Evolutionary conservation across 2,329 filamentous ascomycete species (phyloP).

Genomic region (Trichoderma sp.): DNA sequence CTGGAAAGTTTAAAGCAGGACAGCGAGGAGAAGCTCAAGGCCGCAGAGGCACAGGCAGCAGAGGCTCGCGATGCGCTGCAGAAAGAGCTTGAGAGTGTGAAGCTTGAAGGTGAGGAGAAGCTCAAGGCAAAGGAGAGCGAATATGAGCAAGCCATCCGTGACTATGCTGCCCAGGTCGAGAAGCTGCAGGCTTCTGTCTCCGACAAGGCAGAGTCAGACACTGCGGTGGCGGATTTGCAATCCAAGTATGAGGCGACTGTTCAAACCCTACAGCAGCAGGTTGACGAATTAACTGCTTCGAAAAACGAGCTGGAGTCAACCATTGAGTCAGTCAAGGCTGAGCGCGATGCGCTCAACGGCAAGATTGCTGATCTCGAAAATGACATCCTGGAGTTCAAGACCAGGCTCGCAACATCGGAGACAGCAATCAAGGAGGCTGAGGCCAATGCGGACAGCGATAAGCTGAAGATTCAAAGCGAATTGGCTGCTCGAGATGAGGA

Average conservation of each 20-base stretch:
- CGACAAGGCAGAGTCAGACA: conserved; percentile 51
- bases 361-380: conserved; percentile 52
- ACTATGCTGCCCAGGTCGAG: conserved; percentile 50
- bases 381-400: conserved; percentile 51
- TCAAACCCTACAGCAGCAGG: conserved; percentile 52
- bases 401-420: conserved; percentile 48
- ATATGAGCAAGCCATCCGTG: conserved; percentile 41
- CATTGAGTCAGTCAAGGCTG: conserved; percentile 44
- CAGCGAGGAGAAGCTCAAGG: conserved; percentile 35
- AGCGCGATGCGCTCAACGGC: conserved; percentile 44
- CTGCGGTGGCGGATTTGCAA: conserved; percentile 51
- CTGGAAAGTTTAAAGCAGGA: conserved; percentile 44
- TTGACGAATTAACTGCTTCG: conserved; percentile 51
- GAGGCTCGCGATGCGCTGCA: not conserved
- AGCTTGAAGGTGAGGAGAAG: conserved; percentile 37
- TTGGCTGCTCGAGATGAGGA: conserved; percentile 46
- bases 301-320: conserved; percentile 46
- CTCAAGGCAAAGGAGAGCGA: conserved; percentile 34
- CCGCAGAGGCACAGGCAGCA: conserved; percentile 27
- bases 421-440: conserved; percentile 44
- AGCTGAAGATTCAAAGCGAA: conserved; percentile 39
- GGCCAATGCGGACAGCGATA: conserved; percentile 45
- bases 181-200: conserved; percentile 49
- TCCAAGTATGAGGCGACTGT: conserved; percentile 47
- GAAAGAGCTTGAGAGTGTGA: conserved; percentile 47